Evolutionary conservation across 257 asterid genomes (phyloP), one percentile per base, ranked within the genome.

Genomic region (Nicotiana tomentosiformis): DNA sequence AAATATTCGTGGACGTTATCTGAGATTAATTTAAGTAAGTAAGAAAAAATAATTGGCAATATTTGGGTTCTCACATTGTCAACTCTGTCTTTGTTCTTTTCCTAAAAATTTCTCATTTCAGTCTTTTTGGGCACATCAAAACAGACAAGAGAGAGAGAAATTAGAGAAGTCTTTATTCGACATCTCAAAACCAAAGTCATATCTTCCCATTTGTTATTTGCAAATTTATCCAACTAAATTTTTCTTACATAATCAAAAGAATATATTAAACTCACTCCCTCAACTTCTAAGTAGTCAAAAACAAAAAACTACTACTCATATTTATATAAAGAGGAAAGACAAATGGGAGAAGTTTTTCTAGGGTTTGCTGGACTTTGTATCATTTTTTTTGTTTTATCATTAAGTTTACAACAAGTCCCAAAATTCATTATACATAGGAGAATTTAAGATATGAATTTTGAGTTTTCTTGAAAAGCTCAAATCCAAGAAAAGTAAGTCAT

Each of bases 171-270:
- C 84, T 46, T 67, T 66, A 84, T 82, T 83, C 83, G 84, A 80
- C 83, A 85, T 60, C 82, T 83, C 80, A 64, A 84, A 56, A 84
- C 58, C 23, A 57, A 46, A 81, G 82, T 81, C 88, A 83, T 77
- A 74, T 46, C 23, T n/a, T 88, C 83, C 65, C 72, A 81, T 83
- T 82, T 84, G 83, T 78, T 84, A 15, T 82, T 83, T 78, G 83
- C 17, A 70, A 84, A 85, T 82, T 78, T 62, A 83, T 85, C 88
- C 66, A 82, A 87, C 82, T 10, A 86, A 85, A 67, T 57, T 18
- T 57, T 18, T 18, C 26, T 58, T 58, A 80, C 86, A 66, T 87
- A 85, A 88, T 76, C 85, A 82, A 57, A 84, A 89, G 11, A 8
- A 8, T 8, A 43, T 8, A 43, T 43, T 43, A 8, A 43, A 8